These are phyloP conservation scores for Eucalyptus leucophloia DNA, from an alignment of 345 rosid species.

Conservation along the genomic window DNA sequence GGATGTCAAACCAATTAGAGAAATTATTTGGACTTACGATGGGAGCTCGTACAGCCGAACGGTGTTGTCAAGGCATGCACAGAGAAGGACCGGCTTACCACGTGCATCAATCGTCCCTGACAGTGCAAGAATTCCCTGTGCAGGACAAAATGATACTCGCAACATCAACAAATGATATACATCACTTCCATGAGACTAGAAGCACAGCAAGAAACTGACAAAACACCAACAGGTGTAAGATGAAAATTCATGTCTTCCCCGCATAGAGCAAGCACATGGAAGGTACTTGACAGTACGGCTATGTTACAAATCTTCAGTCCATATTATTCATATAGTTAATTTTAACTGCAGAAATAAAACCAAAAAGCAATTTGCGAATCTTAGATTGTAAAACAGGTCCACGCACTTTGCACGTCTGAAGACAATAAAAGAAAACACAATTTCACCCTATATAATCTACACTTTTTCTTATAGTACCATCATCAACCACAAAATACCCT, in stretches of 20 bases:
- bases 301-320: neutral
- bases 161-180: neutral
- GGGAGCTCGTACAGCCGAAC: constrained; percentile 30
- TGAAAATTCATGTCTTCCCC: neutral
- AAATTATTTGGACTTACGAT: constrained; percentile 12
- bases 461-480: neutral
- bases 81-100: constrained; percentile 29
- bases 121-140: constrained; percentile 26
- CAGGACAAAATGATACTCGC: neutral
- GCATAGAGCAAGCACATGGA: neutral
- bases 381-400: neutral
- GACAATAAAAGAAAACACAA: neutral
- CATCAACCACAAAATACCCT: neutral
- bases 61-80: constrained; percentile 21
- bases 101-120: constrained; percentile 21
- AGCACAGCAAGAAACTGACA: neutral
- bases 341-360: neutral
- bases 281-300: neutral
- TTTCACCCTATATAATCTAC: neutral
- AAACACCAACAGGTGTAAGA: neutral
- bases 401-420: rapidly evolving
- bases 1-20: neutral
- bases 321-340: neutral
- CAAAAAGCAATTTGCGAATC: neutral
- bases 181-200: neutral